Conservation (phyloP, 768 basidiomycete species). For the Psilocybe cyanescens region DNA sequence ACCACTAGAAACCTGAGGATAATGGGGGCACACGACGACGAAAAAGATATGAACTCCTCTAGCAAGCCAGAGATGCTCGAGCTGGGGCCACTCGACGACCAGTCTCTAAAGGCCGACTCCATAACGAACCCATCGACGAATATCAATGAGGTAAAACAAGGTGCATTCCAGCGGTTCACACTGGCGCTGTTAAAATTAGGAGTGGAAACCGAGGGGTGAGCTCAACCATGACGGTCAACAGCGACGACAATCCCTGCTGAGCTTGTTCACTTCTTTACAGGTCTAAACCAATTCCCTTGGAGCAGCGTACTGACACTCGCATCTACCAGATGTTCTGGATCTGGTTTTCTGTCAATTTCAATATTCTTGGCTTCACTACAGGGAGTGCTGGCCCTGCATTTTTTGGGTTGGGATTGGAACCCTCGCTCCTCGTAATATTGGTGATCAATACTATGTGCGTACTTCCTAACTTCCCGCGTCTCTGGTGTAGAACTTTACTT, state of each 20-base stretch:
- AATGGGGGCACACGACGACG: too few species aligned
- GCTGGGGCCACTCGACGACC: neutral
- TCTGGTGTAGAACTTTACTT: neutral
- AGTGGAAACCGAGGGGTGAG: slow-evolving; percentile 23
- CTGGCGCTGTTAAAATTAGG: slow-evolving; percentile 17
- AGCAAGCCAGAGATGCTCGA: too few species aligned
- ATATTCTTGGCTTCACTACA: slow-evolving; percentile 63
- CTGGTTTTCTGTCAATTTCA: slow-evolving; percentile 75
- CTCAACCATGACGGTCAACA: neutral
- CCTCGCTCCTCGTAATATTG: slow-evolving; percentile 53
- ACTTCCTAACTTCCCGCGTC: neutral
- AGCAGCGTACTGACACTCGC: slow-evolving; percentile 57
- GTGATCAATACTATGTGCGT: slow-evolving; percentile 45
- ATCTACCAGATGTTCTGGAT: slow-evolving; percentile 71
- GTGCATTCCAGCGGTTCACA: neutral
- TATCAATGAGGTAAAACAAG: neutral
- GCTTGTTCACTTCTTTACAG: slow-evolving; percentile 28
- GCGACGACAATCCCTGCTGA: neutral
- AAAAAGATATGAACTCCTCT: too few species aligned
- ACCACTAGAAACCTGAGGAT: too few species aligned
- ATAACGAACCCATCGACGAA: neutral
- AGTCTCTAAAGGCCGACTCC: neutral
- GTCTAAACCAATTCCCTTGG: slow-evolving; percentile 55
- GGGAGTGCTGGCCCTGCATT: slow-evolving; percentile 64
- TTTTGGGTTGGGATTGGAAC: slow-evolving; percentile 56